phyloP scores from a whole-genome alignment of 106 monocot species.

The Apostasia shenzhenica region DNA sequence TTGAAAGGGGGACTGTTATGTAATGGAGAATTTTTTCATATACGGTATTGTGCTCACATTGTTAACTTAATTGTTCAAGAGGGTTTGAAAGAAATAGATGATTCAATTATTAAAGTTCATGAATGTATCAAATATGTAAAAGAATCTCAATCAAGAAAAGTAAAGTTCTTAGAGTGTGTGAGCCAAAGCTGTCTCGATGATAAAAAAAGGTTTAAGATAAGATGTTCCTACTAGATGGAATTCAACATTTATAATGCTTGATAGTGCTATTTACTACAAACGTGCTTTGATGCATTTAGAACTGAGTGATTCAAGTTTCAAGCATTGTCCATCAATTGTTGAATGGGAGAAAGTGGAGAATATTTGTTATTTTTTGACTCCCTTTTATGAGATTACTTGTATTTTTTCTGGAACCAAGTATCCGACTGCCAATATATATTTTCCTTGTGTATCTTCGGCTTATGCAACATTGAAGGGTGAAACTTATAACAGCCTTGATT shows the following conservation, averaged over 20 bases:
- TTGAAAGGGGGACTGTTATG: not conserved
- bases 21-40: not conserved
- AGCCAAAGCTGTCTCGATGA: not conserved
- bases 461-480: no score
- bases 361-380: not conserved
- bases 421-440: no score
- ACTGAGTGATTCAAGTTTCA: not conserved
- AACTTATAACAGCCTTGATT: not conserved
- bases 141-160: not conserved
- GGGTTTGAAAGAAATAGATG: conserved; percentile 1
- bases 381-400: no score
- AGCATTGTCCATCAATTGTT: not conserved
- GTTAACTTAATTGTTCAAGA: conserved; percentile 10
- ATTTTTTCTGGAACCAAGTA: no score
- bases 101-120: not conserved
- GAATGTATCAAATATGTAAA: conserved; percentile 2
- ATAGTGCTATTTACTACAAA: conserved; percentile 4
- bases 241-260: not conserved
- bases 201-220: conserved; percentile 3
- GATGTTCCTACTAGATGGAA: conserved; percentile 12
- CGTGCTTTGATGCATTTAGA: not conserved
- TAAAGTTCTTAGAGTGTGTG: conserved; percentile 1
- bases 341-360: conserved; percentile 5
- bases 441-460: no score
- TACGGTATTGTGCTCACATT: no score